These are phyloP conservation scores for Paramecium pentaurelia DNA, from an alignment of 73 alveolate genomes.

Conservation along the genomic window DNA sequence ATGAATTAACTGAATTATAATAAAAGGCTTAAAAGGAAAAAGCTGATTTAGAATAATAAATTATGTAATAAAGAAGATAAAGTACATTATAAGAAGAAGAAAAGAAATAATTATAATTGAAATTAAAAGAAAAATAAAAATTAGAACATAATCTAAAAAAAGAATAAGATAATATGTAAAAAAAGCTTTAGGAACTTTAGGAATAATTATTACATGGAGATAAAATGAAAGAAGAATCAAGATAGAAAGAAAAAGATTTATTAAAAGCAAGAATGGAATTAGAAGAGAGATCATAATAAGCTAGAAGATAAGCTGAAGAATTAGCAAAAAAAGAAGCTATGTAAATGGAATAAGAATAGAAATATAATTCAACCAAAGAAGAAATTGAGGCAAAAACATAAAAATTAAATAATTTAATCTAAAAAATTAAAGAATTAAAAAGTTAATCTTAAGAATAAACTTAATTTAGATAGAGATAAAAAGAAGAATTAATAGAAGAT, in stretches of 20 bases:
- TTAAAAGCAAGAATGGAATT: constrained; percentile 82
- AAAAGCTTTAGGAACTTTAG: constrained; percentile 88
- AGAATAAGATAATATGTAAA: constrained; percentile 83
- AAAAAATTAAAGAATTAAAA: constrained; percentile 68
- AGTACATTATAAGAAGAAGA: constrained; percentile 85
- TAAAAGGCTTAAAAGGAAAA: constrained; percentile 60
- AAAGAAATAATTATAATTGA: constrained; percentile 76
- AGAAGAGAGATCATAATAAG: constrained; percentile 78
- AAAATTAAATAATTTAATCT: constrained; percentile 69
- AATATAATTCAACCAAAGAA: constrained; percentile 83
- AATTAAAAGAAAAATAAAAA: constrained; percentile 79
- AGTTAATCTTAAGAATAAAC: constrained; percentile 69
- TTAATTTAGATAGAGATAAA: constrained; percentile 78
- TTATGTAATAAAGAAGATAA: constrained; percentile 50
- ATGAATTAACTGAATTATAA: constrained; percentile 73
- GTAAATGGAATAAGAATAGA: constrained; percentile 70
- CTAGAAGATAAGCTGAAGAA: constrained; percentile 75
- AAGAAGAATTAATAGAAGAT: constrained; percentile 83
- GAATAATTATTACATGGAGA: constrained; percentile 86
- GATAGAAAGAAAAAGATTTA: constrained; percentile 88
- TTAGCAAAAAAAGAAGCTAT: constrained; percentile 80
- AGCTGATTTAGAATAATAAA: constrained; percentile 61
- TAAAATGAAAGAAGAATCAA: constrained; percentile 89
- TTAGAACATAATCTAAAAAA: constrained; percentile 81
- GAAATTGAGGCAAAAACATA: constrained; percentile 92